These are phyloP conservation scores for Geopyxis carbonaria DNA, from an alignment of 495 filamentous ascomycete genomes.

Conservation along the genomic window DNA sequence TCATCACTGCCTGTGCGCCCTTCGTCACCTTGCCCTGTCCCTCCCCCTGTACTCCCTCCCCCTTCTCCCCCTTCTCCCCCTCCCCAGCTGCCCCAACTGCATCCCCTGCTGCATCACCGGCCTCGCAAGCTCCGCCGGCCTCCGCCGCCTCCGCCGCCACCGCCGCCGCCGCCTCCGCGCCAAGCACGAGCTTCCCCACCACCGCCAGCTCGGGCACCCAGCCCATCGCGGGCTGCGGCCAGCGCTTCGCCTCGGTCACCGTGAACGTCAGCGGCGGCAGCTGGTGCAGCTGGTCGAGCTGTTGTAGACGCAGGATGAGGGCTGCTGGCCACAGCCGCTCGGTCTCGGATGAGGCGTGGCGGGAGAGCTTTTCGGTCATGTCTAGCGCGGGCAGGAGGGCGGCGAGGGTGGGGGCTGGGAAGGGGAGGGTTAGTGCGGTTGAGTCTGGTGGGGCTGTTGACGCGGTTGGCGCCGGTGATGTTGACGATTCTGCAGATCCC, in stretches of 20 bases:
- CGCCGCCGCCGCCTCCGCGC: too few species aligned
- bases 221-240: slow-evolving; percentile 24
- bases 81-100: neutral
- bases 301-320: slow-evolving; percentile 24
- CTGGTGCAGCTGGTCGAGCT: slow-evolving; percentile 26
- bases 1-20: too few species aligned
- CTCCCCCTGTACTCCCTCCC: neutral
- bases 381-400: slow-evolving; percentile 25
- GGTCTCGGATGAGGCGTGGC: slow-evolving; percentile 26
- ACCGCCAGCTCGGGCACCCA: slow-evolving; percentile 25
- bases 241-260: slow-evolving; percentile 22
- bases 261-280: slow-evolving; percentile 24
- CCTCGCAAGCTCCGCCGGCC: neutral
- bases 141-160: too few species aligned
- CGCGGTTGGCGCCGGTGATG: too few species aligned
- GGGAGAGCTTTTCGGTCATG: slow-evolving; percentile 26
- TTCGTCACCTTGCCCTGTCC: too few species aligned
- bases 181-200: slow-evolving; percentile 17
- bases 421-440: slow-evolving; percentile 1
- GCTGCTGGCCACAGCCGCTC: slow-evolving; percentile 46
- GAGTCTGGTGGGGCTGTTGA: too few species aligned
- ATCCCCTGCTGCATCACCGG: neutral
- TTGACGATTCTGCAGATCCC: too few species aligned
- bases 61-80: neutral
- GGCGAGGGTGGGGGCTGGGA: slow-evolving; percentile 8